Base-by-base conservation (phyloP, 306 rosid genomes). In the Leucaena leucocephala region DNA sequence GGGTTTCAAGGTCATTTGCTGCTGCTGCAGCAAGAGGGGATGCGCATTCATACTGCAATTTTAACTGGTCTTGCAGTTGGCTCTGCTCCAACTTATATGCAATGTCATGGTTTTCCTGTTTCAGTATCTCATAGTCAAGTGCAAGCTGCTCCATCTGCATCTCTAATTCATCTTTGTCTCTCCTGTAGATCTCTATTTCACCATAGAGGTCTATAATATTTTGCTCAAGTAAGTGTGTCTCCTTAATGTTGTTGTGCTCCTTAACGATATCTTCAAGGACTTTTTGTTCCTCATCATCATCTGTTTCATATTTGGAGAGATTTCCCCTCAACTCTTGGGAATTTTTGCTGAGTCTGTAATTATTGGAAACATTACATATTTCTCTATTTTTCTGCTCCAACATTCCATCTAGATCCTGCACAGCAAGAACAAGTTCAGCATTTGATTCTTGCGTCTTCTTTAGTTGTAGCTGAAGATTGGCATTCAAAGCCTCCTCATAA, bases 81-180 rank as follows among this genome's bases (percentile, higher is more conserved):
- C 94, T 93, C 79, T 93, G 99, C 84, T 96, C 97, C 58, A 96
- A 85, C 87, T 81, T 91, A 82, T 90, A 93, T 14, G 92, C 86
- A 63, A 93, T 84, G 38, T 85, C 98, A 84, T 96, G 99, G 89
- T 93, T 93, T 91, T 93, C 97, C 89, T 96, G 99, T 78, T 93
- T 96, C 93, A 96, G 75, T 82, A 96, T 93, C 87, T 96, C 99
- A 85, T 93, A 93, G 84, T 96, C 99, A 44, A 96, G 97, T 35
- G 98, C 99, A 81, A 96, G 97, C 86, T 96, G 99, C 87, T 96
- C 99, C 90, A 96, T 88, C 84, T 91, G 98, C 93, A 91, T 93
- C 86, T 96, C 99, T 35, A 96, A 84, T 79, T 93, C 99, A 69
- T 96, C 99, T 87, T 87, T 96, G 80, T 96, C 96, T 86, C 94